phyloP scores from a whole-genome alignment of 345 rosid genomes.

The Gossypium raimondii region DNA sequence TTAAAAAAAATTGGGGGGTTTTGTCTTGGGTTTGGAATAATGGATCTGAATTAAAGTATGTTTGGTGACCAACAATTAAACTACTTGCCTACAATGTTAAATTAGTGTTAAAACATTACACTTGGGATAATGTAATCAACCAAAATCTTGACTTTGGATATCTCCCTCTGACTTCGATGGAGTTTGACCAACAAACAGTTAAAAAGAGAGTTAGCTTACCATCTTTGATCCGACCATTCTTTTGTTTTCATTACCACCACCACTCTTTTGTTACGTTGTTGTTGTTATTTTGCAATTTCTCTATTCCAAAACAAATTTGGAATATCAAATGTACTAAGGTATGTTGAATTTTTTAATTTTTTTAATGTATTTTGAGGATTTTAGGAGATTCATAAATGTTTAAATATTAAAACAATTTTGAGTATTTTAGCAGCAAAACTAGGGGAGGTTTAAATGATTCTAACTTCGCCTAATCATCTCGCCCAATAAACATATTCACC shows the following conservation, averaged over 20 bases:
- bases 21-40: too few species aligned
- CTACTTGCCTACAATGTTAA: not conserved
- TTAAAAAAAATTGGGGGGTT: not conserved
- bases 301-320: not conserved
- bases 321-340: too few species aligned
- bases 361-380: too few species aligned
- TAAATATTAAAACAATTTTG: too few species aligned
- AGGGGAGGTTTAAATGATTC: too few species aligned
- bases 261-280: not conserved
- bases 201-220: not conserved
- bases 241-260: not conserved
- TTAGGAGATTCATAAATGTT: too few species aligned
- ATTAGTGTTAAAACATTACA: not conserved
- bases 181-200: not conserved
- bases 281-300: not conserved
- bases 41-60: not conserved
- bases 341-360: too few species aligned
- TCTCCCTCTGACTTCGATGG: not conserved
- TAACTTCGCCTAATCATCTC: accelerated
- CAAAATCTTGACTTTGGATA: not conserved
- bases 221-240: not conserved
- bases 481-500: too few species aligned
- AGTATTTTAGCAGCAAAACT: too few species aligned
- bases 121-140: not conserved
- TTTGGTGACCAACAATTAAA: conserved; percentile 2